Base-by-base conservation (phyloP, 2,329 filamentous ascomycete genomes). In the Colletotrichum melonis region DNA sequence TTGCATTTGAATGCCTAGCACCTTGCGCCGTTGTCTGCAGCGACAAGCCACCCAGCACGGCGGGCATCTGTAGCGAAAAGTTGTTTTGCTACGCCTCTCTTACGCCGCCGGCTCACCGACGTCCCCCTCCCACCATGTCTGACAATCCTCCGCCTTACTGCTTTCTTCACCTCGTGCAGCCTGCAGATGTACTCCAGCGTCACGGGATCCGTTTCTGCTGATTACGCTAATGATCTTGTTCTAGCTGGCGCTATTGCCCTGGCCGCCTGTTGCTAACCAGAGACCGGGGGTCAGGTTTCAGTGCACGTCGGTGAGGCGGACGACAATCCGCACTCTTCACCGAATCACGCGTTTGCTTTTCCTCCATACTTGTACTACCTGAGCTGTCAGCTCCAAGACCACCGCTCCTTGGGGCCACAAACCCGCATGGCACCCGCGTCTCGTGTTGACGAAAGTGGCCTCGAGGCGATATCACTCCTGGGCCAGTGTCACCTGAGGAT, bases 151-250 rank as follows among this genome's bases (percentile, higher is more conserved):
- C 72, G 68, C 70, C 68, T 74, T 63, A 72, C 72, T 74, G 24
- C 63, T 72, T 72, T 63, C 63, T 63, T 74, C 38, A 63, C 63
- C 8, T 58, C 72, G 46, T 74, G 72, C 72, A 74, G 72, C 63
- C 60, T 63, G 63, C 72, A 72, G 57, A 56, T 46, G 56, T 67
- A 67, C 62, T 14, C 35, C 12, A 22, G 63, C 49, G 32, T 72
- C 68, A 74, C 63, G 68, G 57, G 63, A 67, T 66, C 56, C 56
- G 24, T 26, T 42, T 62, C 19, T 54, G 63, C 67, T 46, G 67
- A 49, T 58, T 63, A 59, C 63, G 58, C 57, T 67, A 74, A 63
- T 32, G 49, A 72, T 32, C 56, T 42, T 49, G 38, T 62, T 35
- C 14, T 16, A 19, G 38, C 54, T 19, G 14, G n/a, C 30, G 30